Evolutionary conservation across 768 basidiomycete species (phyloP), one percentile per base, ranked within the genome.

Genomic region (Hygrophorus russula): DNA sequence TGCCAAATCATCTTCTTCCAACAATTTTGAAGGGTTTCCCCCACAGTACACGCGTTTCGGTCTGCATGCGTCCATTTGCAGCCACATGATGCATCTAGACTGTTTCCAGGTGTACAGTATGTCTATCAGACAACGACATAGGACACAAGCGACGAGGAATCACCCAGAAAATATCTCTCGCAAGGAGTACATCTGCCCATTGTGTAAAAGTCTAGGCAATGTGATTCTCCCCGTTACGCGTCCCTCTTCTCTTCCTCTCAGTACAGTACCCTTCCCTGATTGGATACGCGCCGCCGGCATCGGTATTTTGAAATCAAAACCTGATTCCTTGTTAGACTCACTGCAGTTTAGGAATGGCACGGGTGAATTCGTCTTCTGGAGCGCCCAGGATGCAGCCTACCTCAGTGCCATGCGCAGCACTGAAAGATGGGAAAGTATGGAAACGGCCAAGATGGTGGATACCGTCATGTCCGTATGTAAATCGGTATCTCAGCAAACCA

Each of bases 201-300:
- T 99, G 3, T 99, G 96, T 69, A 98, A 98, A 64, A 91, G 88
- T 52, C 68, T 97, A 5, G 92, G 94, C 2, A 99, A 99, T 59
- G 78, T 91, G 24, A 82, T 99, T 33, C 70, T 99, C 0, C 96
- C 96, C 0, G 80, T 93, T 13, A 68, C 74, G 4, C 66, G 67
- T 10, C 67, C 79, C 0, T 58, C 69, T 9, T 51, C 51, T n/a
- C 70, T 65, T 29, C 58, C 69, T 17, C 69, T 78, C 41, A 84
- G 75, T 46, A 63, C 60, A 3, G 62, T 76, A 0, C 73, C 82
- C 0, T 87, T 96, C 57, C 69, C 87, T 0, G 89, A 93, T 52
- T 93, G 88, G 88, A 88, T 93, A 29, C 78, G 92, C 2, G 77
- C 79, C 1, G 85, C 89, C 5, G 89, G 89, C 12, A 91, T 92